phyloP scores from a whole-genome alignment of 2,329 filamentous ascomycete species.

The Ambrosiella beaveri region DNA sequence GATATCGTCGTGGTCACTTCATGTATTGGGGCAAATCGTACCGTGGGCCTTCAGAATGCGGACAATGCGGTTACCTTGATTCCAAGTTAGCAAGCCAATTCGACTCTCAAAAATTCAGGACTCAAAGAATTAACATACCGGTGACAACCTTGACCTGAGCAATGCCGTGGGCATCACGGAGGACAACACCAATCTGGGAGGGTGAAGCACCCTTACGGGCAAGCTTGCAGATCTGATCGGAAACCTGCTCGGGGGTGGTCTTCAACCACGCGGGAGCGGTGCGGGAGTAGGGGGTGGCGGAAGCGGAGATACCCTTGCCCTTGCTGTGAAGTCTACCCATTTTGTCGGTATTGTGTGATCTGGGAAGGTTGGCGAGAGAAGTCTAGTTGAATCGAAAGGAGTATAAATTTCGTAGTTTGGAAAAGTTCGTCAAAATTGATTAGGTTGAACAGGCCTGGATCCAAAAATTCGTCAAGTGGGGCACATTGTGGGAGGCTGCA shows the following conservation, averaged over 20 bases:
- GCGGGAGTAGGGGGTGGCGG: conserved; percentile 93
- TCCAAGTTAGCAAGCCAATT: conserved; percentile 23
- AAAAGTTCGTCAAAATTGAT: conserved; percentile 9
- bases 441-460: not conserved
- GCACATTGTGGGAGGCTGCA: conserved; percentile 14
- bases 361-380: conserved; percentile 14
- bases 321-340: conserved; percentile 99
- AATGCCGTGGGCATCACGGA: conserved; percentile 95
- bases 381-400: conserved; percentile 12
- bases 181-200: conserved; percentile 96
- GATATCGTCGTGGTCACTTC: conserved; percentile 18
- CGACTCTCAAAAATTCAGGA: not conserved
- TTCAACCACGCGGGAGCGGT: conserved; percentile 88
- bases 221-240: conserved; percentile 98
- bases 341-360: conserved; percentile 31
- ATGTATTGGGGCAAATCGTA: conserved; percentile 40
- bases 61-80: conserved; percentile 96
- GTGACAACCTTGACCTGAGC: conserved; percentile 96
- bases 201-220: conserved; percentile 97
- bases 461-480: conserved; percentile 1
- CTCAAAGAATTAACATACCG: conserved; percentile 46
- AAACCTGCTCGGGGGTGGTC: conserved; percentile 94
- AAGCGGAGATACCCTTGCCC: conserved; percentile 96
- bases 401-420: conserved; percentile 10
- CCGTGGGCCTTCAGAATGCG: conserved; percentile 95